phyloP scores from a whole-genome alignment of 1,284 basidiomycete species.

The Ceratobasidium theobromae region DNA sequence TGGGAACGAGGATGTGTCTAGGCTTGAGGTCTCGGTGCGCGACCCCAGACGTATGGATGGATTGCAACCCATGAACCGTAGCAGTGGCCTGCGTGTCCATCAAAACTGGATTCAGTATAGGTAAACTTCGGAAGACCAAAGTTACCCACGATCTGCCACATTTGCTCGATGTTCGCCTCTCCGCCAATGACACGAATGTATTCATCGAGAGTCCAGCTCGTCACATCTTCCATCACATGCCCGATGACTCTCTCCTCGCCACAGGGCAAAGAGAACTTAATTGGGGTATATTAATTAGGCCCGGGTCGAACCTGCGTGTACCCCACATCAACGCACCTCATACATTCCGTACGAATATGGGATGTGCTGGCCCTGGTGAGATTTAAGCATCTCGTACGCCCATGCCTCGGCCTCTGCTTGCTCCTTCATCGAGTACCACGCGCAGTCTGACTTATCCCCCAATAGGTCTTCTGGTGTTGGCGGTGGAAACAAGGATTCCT shows the following conservation, averaged over 20 bases:
- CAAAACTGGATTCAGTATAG: constrained; percentile 9
- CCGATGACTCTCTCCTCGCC: constrained; percentile 32
- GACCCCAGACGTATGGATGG: constrained; percentile 28
- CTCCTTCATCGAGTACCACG: constrained; percentile 32
- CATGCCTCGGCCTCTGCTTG: constrained; percentile 31
- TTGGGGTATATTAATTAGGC: constrained; percentile 2
- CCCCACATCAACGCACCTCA: constrained; percentile 9
- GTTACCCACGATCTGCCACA: constrained; percentile 29
- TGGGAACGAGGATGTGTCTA: constrained; percentile 31
- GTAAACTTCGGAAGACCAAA: neutral
- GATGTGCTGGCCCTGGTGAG: constrained; percentile 26
- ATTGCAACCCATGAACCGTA: constrained; percentile 14
- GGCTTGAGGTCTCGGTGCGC: constrained; percentile 32
- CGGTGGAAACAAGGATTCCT: constrained; percentile 30
- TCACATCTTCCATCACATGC: constrained; percentile 33
- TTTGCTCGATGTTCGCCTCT: constrained; percentile 29
- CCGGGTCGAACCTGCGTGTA: constrained; percentile 1
- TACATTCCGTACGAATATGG: constrained; percentile 33
- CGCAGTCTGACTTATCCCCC: constrained; percentile 30
- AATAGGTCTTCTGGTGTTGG: constrained; percentile 26
- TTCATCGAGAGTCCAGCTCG: constrained; percentile 31
- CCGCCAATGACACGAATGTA: constrained; percentile 26
- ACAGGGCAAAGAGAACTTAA: constrained; percentile 29
- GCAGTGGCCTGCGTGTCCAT: constrained; percentile 16
- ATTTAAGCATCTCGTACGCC: constrained; percentile 31